These are phyloP conservation scores for Yamadazyma sp. DNA, from an alignment of 1,139 yeast genomes.

Conservation along the genomic window DNA sequence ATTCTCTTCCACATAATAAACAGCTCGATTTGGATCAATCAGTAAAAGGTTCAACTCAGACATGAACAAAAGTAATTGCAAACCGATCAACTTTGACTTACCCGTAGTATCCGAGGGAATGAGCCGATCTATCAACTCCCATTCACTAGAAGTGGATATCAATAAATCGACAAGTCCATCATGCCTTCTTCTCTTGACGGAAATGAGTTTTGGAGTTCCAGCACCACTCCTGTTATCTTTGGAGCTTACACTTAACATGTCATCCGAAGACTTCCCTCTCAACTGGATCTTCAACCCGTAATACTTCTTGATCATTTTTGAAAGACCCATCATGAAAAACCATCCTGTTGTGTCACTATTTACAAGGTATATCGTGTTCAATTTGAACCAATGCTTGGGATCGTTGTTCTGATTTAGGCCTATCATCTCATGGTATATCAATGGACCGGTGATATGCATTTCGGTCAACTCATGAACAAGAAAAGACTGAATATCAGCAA, in stretches of 20 bases:
- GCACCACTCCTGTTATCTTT: no score
- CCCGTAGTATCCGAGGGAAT: background rate
- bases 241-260: background rate
- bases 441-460: constrained; percentile 1
- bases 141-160: background rate
- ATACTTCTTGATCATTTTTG: constrained; percentile 10
- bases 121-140: constrained; percentile 1
- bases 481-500: constrained; percentile 1
- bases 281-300: constrained; percentile 1
- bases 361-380: constrained; percentile 14
- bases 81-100: background rate
- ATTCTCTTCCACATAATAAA: background rate
- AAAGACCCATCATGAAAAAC: constrained; percentile 13
- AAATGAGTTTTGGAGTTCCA: background rate
- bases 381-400: constrained; percentile 6
- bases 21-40: background rate
- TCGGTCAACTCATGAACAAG: constrained; percentile 6
- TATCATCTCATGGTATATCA: constrained; percentile 2
- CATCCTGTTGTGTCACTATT: constrained; percentile 9
- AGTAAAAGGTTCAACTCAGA: constrained; percentile 1
- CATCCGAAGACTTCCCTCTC: background rate
- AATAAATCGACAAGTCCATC: constrained; percentile 1
- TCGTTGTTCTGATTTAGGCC: constrained; percentile 6
- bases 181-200: background rate
- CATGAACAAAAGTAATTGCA: constrained; percentile 2